Evolutionary conservation across 176 grass and related monocot genomes (phyloP), one percentile per base, ranked within the genome.

Genomic region (Paspalum vaginatum): DNA sequence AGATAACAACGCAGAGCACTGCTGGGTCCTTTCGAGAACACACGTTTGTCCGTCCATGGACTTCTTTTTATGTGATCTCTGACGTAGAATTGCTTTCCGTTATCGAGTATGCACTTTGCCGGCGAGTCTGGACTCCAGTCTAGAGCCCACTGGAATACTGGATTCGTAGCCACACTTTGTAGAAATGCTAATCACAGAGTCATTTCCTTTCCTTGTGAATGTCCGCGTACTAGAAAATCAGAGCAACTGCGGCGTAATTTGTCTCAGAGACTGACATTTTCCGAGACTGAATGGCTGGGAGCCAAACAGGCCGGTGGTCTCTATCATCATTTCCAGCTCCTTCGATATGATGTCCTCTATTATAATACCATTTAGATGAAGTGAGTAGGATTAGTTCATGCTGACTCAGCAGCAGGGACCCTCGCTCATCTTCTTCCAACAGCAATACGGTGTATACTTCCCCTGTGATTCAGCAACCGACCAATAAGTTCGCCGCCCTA

Each of bases 381-480:
- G 14, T 24, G 7, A 61, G 25, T n/a, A 49, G 25, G 24, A 61
- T 48, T 39, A 13, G 18, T 49, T 50, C 48, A 38, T 51, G 26
- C 26, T 24, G 56, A 41, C 27, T 26, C 44, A 17, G 24, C 60
- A 11, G 1, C 46, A 22, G 25, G 32, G 32, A 3, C 32, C 62
- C 27, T 61, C 18, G 55, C 6, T 32, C 32, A 32, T 2, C 32
- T 32, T 32, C 64, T 57, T 39, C 61, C 66, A 21, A 8, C 42
- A 61, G 16, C 26, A 40, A 61, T n/a, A 72, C 37, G 17, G 3
- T 38, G 27, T 44, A 22, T 32, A 46, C 8, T 48, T 32, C 11
- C 53, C 66, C 44, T 81, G 53, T 60, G 41, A 46, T 58, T 67
- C 50, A 22, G 51, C 61, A 25, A 60, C 68, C 69, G 44, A 65